phyloP scores from a whole-genome alignment of 2,329 filamentous ascomycete genomes.

The Aspergillus latus region DNA sequence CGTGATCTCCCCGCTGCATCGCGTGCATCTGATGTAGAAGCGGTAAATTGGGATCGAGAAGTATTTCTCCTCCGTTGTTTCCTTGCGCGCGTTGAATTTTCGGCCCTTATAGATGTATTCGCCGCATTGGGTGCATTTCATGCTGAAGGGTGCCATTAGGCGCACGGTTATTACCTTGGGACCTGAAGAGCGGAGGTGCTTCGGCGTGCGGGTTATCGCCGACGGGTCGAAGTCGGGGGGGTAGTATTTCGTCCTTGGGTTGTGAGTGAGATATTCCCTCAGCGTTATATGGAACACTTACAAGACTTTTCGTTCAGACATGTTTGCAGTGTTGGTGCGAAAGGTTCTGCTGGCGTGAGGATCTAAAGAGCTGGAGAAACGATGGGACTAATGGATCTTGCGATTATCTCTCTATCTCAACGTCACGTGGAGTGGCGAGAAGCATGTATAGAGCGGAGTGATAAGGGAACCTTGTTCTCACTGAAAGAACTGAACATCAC shows the following conservation, averaged over 20 bases:
- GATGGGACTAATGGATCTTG: background rate
- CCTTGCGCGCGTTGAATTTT: constrained; percentile 94
- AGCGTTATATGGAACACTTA: background rate
- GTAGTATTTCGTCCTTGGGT: constrained; percentile 47
- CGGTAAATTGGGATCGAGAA: constrained; percentile 81
- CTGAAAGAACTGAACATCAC: too few species aligned
- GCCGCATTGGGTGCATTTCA: constrained; percentile 64
- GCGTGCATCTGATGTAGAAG: constrained; percentile 88
- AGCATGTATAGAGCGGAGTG: background rate
- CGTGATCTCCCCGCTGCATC: constrained; percentile 82
- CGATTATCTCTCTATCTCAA: background rate
- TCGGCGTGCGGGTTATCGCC: constrained; percentile 67
- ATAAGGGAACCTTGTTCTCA: background rate
- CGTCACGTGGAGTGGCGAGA: constrained; percentile 3
- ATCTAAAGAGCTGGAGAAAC: background rate
- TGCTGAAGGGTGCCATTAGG: constrained; percentile 83
- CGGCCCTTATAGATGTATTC: constrained; percentile 91
- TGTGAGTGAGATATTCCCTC: background rate
- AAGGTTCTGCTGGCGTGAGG: background rate
- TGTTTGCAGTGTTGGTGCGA: constrained; percentile 42
- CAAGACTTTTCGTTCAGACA: constrained; percentile 65
- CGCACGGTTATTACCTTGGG: constrained; percentile 83
- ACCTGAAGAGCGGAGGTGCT: constrained; percentile 60
- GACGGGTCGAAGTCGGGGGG: constrained; percentile 86
- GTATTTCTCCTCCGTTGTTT: constrained; percentile 88